phyloP scores from a whole-genome alignment of 306 rosid genomes.

The Corylus avellana region DNA sequence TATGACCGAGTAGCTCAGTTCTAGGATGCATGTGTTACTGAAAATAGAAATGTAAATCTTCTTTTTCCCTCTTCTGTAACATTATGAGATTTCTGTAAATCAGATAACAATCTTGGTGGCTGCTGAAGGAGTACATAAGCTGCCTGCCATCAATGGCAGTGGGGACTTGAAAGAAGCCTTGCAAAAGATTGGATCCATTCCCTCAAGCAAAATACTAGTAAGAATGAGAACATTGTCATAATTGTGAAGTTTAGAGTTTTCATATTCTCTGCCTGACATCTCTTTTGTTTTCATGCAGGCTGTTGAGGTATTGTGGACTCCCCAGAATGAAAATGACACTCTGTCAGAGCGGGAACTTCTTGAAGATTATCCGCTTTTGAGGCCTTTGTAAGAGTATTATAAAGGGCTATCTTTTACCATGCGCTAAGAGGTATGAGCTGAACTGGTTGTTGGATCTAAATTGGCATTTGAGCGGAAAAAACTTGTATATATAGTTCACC shows the following conservation, averaged over 20 bases:
- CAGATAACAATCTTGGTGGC: slow-evolving; percentile 93
- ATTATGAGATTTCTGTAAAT: slow-evolving; percentile 10
- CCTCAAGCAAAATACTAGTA: slow-evolving; percentile 78
- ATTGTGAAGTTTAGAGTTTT: slow-evolving; percentile 3
- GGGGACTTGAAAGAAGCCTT: slow-evolving; percentile 87
- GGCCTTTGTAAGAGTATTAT: slow-evolving; percentile 64
- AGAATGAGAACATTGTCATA: slow-evolving; percentile 22
- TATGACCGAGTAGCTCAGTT: neutral
- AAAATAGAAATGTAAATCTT: neutral
- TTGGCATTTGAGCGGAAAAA: slow-evolving; percentile 19
- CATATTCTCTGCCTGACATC: slow-evolving; percentile 4
- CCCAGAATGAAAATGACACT: slow-evolving; percentile 94
- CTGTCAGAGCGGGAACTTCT: slow-evolving; percentile 92
- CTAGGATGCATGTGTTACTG: neutral
- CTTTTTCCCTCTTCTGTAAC: slow-evolving; percentile 13
- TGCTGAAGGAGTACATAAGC: slow-evolving; percentile 89
- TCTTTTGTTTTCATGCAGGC: slow-evolving; percentile 58
- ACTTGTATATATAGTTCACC: slow-evolving; percentile 24
- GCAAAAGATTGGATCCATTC: slow-evolving; percentile 91
- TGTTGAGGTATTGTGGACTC: slow-evolving; percentile 98
- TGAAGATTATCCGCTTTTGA: slow-evolving; percentile 93
- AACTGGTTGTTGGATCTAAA: slow-evolving; percentile 19
- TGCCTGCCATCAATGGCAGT: slow-evolving; percentile 87
- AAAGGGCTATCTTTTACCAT: slow-evolving; percentile 9
- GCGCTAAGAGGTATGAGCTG: slow-evolving; percentile 29